A percentile compares a stretch with the other conserved stretches of the same genome.
Conservation (phyloP, 306 rosid species). For the Dryas alaskensis region DNA sequence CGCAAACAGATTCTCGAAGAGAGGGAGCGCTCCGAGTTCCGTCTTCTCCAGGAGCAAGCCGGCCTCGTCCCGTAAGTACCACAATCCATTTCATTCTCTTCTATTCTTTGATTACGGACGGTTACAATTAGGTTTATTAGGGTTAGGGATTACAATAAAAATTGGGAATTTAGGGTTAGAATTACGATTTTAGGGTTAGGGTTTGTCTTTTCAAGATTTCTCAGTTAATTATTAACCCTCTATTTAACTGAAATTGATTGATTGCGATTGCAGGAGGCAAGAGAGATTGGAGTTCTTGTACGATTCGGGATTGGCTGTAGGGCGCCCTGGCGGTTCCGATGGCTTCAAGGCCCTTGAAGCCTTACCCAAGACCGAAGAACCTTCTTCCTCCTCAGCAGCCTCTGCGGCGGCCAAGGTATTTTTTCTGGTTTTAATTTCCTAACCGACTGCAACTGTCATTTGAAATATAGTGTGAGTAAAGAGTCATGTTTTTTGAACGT, state of each 20-base stretch:
- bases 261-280: constrained; percentile 50
- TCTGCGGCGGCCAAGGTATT: constrained; percentile 49
- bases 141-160: no score
- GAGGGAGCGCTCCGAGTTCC: constrained; percentile 78
- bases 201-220: not conserved
- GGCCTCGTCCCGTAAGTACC: constrained; percentile 81
- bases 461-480: not conserved
- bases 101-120: no score
- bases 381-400: constrained; percentile 41
- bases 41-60: constrained; percentile 90
- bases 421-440: not conserved
- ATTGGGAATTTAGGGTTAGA: no score
- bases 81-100: no score
- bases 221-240: not conserved
- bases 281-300: constrained; percentile 90
- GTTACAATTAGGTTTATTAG: no score
- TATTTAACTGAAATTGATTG: not conserved
- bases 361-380: constrained; percentile 47
- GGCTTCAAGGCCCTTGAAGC: constrained; percentile 76
- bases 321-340: constrained; percentile 56
- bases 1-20: constrained; percentile 91
- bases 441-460: not conserved
- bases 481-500: not conserved
- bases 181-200: constrained; percentile 18
- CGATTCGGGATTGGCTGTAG: constrained; percentile 87